Evolutionary conservation across 2,329 filamentous ascomycete genomes (phyloP).

Genomic region (Albifimbria verrucaria): DNA sequence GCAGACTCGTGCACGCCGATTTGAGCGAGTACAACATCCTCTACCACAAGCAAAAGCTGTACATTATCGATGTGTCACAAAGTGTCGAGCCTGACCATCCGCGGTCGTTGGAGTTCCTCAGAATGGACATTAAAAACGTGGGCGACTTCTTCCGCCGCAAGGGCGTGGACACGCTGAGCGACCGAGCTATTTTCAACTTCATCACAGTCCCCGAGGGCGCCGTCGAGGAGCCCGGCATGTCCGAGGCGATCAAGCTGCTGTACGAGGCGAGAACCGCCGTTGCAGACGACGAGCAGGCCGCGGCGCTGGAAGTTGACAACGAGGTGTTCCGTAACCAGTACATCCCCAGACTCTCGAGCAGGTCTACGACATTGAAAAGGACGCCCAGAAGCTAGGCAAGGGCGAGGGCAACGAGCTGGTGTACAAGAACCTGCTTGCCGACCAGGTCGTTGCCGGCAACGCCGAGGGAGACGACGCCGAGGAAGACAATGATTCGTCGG

Average conservation of each 20-base stretch:
- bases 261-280: constrained; percentile 54
- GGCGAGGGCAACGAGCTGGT: constrained; percentile 76
- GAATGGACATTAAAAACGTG: constrained; percentile 98
- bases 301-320: constrained; percentile 72
- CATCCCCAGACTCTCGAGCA: constrained; percentile 95
- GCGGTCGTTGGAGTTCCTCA: constrained; percentile 83
- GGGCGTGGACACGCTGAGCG: constrained; percentile 75
- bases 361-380: constrained; percentile 93
- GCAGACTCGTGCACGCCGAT: constrained; percentile 90
- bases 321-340: constrained; percentile 95
- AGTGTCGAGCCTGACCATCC: constrained; percentile 97
- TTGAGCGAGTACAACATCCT: constrained; percentile 97
- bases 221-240: constrained; percentile 59
- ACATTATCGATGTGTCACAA: constrained; percentile 96
- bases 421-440: constrained; percentile 80
- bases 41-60: constrained; percentile 78
- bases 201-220: constrained; percentile 63
- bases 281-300: constrained; percentile 48
- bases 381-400: constrained; percentile 71
- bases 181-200: constrained; percentile 81
- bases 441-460: constrained; percentile 49
- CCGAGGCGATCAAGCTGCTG: constrained; percentile 61
- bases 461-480: constrained; percentile 36
- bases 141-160: constrained; percentile 88
- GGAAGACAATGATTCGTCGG: constrained; percentile 35